These are phyloP conservation scores for Orbilia quercus DNA, from an alignment of 2,329 filamentous ascomycete genomes.

Conservation along the genomic window DNA sequence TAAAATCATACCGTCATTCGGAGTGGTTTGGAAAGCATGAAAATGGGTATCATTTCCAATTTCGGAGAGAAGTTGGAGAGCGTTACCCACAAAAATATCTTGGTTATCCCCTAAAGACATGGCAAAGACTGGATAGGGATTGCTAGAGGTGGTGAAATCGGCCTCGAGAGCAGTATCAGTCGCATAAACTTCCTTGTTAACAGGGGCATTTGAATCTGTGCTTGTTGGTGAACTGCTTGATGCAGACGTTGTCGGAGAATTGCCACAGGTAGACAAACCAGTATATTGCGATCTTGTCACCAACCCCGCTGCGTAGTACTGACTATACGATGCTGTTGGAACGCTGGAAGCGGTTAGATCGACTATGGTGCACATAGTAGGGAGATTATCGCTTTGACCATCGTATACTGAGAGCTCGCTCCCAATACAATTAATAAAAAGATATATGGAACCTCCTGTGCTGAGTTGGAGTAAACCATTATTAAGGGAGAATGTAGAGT, in stretches of 20 bases:
- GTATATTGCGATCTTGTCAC: constrained; percentile 5
- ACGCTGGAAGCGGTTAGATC: constrained; percentile 34
- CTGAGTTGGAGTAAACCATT: constrained; percentile 11
- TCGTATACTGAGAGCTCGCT: constrained; percentile 30
- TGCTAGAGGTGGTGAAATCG: constrained; percentile 25
- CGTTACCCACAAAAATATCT: constrained; percentile 13
- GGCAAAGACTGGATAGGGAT: constrained; percentile 36
- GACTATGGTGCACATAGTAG: constrained; percentile 13
- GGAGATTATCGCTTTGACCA: constrained; percentile 17
- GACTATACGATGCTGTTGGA: constrained; percentile 25
- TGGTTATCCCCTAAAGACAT: constrained; percentile 17
- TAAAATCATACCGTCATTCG: constrained; percentile 19
- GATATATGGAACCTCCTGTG: constrained; percentile 7
- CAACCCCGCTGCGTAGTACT: constrained; percentile 34
- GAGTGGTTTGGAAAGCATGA: constrained; percentile 35
- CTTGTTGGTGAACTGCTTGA: constrained; percentile 1
- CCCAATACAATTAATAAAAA: constrained; percentile 31
- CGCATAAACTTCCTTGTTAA: background rate
- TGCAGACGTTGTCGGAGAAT: constrained; percentile 7
- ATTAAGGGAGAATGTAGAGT: constrained; percentile 26
- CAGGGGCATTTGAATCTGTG: background rate
- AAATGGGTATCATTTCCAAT: constrained; percentile 19
- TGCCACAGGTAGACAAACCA: constrained; percentile 19
- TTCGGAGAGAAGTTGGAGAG: constrained; percentile 17
- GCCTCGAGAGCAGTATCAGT: constrained; percentile 27